Base-by-base conservation (phyloP, 768 basidiomycete species). In the Neoboletus brunneissimus region DNA sequence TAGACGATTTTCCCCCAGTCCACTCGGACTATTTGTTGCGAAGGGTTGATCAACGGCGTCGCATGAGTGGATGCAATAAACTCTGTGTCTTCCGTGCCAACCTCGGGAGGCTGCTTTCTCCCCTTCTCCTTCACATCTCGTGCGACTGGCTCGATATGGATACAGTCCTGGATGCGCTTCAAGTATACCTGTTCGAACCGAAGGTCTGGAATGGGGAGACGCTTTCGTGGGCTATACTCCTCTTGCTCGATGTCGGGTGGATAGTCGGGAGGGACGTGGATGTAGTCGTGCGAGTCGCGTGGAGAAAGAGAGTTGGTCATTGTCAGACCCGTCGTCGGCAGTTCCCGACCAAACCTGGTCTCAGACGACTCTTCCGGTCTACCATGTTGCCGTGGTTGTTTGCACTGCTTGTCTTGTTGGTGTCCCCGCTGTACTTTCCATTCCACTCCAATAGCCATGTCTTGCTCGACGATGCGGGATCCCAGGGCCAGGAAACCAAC, bases 171-270 rank as follows among this genome's bases (percentile, higher is more conserved):
- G 58, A 89, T 77, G 60, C 84, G 87, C 59, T 77, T 79, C 54
- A 89, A 57, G 68, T 88, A 91, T 49, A 81, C 84, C 55, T 82
- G 79, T 65, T 91, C 89, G 73, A 89, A 89, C 27, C 89, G 87
- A 37, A 90, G 73, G 67, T 91, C 89, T 27, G 88, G 88, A 51
- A 90, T 84, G 25, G 83, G 81, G n/a, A 85, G 67, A 49, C 73
- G 78, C 15, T 66, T 69, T n/a, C 71, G 72, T 31, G 67, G 64
- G 1, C 61, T 40, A 25, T 53, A 27, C 37, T 43, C 61, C 27
- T 62, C 60, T 29, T 64, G 49, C 5, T 58, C 55, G 50, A 54
- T n/a, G 44, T 67, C 41, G 25, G 48, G 56, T 31, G 53, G 50
- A 49, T 66, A 59, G 40, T 67, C 66, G 22, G 62, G 60, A 31